Conservation (phyloP, 345 rosid genomes). For the Citrus inodora region DNA sequence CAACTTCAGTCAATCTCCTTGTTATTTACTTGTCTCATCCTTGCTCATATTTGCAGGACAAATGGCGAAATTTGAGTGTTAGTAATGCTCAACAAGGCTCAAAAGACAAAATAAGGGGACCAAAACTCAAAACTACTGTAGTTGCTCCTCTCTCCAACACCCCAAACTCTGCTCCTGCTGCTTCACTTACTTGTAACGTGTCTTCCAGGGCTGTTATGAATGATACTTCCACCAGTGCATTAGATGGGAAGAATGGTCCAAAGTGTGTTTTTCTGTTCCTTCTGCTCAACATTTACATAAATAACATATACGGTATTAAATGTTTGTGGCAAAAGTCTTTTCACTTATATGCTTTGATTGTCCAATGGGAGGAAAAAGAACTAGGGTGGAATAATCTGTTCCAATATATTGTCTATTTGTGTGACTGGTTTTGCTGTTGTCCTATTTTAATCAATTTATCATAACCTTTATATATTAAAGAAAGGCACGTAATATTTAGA, state of each 20-base stretch:
- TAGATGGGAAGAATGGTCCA: slow-evolving; percentile 39
- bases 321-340: background rate
- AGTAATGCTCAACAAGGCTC: slow-evolving; percentile 52
- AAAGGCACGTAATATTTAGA: background rate
- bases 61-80: slow-evolving; percentile 80
- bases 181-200: slow-evolving; percentile 25
- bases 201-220: slow-evolving; percentile 28
- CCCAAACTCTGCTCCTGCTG: slow-evolving; percentile 32
- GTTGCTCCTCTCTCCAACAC: slow-evolving; percentile 18
- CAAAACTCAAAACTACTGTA: slow-evolving; percentile 31
- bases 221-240: slow-evolving; percentile 22
- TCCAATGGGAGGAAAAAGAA: background rate
- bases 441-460: background rate
- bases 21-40: slow-evolving; percentile 9
- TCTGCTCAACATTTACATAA: background rate
- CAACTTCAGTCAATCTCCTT: background rate
- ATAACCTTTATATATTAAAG: background rate
- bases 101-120: slow-evolving; percentile 48
- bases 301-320: background rate
- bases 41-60: slow-evolving; percentile 46
- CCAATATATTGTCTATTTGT: background rate
- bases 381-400: background rate
- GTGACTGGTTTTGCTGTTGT: background rate
- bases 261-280: slow-evolving; percentile 20
- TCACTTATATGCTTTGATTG: background rate